Base-by-base conservation (phyloP, 2,329 filamentous ascomycete genomes). In the Podosphaera xanthii region DNA sequence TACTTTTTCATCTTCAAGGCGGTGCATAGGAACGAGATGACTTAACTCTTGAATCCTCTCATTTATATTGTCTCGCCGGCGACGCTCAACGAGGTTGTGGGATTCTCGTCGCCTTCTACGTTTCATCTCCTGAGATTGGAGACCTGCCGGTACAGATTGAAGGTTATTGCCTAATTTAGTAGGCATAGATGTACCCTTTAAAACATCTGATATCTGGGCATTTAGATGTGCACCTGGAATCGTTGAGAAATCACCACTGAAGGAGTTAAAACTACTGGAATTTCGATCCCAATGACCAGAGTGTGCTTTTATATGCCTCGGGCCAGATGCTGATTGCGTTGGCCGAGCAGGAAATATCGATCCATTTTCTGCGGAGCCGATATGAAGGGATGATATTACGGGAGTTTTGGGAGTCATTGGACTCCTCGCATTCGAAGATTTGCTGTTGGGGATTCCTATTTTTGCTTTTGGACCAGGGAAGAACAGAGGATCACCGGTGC, bases 31-130 rank as follows among this genome's bases (percentile, higher is more conserved):
- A 1, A 98, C 91, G 22, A 98, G 79, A 66, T 89, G 87, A 68
- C 91, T 95, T 6, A 98, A 78, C 68, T 98, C 92, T 68, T 97
- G 91, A 63, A 98, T 98, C 50, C 92, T 83, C 72, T 98, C 92
- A 66, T 98, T 98, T 76, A 98, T 98, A 69, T 97, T 97, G 73
- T 97, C 92, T 62, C 92, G 82, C 62, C 92, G 84, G 58, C 92
- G 84, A 60, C 92, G 87, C 74, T 98, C 92, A 9, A 98, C 92
- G 46, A 94, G 77, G 69, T 98, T 97, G 74, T 98, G 92, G 0
- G 91, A 97, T 68, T 96, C 92, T 46, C 92, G 80, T 61, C 92
- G 82, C 61, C 90, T 80, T 70, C 91, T 87, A 65, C 89, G 81
- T 79, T 97, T 97, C 67, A 90, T 89, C 70, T 97, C 92, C 67